Evolutionary conservation across 805 yeast species (phyloP), one percentile per base, ranked within the genome.

Genomic region (Hanseniaspora jakobsenii): DNA sequence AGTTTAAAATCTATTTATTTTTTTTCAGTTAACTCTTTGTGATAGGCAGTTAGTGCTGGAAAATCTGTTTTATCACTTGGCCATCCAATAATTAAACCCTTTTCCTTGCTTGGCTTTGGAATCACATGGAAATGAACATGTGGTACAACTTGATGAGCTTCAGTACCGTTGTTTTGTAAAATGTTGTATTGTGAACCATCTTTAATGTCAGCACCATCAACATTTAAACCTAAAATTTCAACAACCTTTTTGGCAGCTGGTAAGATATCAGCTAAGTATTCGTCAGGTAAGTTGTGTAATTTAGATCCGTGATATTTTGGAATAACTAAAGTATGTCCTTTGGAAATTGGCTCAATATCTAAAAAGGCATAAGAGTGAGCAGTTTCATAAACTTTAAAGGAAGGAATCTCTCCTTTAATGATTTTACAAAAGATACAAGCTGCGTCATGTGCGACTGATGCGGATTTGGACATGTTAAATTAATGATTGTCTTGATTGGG

Each of bases 71-170:
- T 74, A 54, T 77, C 73, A 16, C 86, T 78, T n/a, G 97, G 97
- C 97, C 98, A 91, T 22, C 91, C 95, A 26, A 89, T 85, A 28
- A 70, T 71, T 51, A 89, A 70, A 1, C 98, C 98, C 16, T 87
- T 68, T 32, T 71, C 70, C 2, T 62, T 66, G 54, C 77, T 78
- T 48, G 71, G 72, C 72, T 89, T 89, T 40, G 98, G 98, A 59
- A 89, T 89, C 61, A 89, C 75, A 62, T 89, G 98, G 73, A 91
- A 82, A 62, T 89, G 98, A 48, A 91, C 96, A 60, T 89, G 98
- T 53, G 82, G 91, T 47, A 91, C 97, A 46, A 72, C 80, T 66
- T 89, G 98, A 59, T 91, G 97, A 10, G 97, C 98, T 57, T 87
- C 78, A 59, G 83, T 66, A 39, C 97, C 97, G 54, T 89, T 91